Percentiles rank a stretch among this genome's conserved stretches.
phyloP scores from a whole-genome alignment of 345 rosid genomes.

The Firmiana major region DNA sequence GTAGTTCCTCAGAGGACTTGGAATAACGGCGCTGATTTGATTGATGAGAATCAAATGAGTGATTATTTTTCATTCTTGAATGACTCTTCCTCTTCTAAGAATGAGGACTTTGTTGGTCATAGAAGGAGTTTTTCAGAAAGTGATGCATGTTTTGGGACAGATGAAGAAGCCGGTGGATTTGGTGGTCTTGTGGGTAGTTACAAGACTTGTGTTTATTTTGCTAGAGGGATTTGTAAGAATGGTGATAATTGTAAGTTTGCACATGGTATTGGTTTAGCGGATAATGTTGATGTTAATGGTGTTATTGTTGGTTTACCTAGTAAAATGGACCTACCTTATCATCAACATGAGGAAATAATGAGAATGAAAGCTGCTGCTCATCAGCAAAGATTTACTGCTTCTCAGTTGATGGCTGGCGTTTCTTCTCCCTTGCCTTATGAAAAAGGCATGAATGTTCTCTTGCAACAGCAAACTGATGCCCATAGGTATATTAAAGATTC shows the following conservation, averaged over 20 bases:
- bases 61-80: constrained; percentile 76
- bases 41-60: constrained; percentile 53
- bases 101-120: constrained; percentile 54
- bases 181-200: constrained; percentile 37
- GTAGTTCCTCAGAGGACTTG: constrained; percentile 20
- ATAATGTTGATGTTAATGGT: constrained; percentile 39
- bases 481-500: constrained; percentile 52
- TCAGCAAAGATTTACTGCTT: constrained; percentile 64
- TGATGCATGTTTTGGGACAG: constrained; percentile 57
- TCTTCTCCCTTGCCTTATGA: constrained; percentile 43
- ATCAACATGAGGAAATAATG: constrained; percentile 60
- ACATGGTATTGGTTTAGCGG: constrained; percentile 43
- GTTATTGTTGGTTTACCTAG: constrained; percentile 54
- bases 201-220: constrained; percentile 66
- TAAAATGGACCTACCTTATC: constrained; percentile 45
- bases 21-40: constrained; percentile 43
- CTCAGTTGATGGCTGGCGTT: constrained; percentile 48
- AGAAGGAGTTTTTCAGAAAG: constrained; percentile 81
- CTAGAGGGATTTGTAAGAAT: constrained; percentile 77
- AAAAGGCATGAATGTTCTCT: constrained; percentile 55
- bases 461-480: constrained; percentile 58
- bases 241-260: constrained; percentile 56
- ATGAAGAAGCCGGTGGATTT: constrained; percentile 30
- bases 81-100: constrained; percentile 51
- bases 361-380: constrained; percentile 57